Conservation (phyloP, 1,284 basidiomycete genomes). For the Amylostereum chailletii region DNA sequence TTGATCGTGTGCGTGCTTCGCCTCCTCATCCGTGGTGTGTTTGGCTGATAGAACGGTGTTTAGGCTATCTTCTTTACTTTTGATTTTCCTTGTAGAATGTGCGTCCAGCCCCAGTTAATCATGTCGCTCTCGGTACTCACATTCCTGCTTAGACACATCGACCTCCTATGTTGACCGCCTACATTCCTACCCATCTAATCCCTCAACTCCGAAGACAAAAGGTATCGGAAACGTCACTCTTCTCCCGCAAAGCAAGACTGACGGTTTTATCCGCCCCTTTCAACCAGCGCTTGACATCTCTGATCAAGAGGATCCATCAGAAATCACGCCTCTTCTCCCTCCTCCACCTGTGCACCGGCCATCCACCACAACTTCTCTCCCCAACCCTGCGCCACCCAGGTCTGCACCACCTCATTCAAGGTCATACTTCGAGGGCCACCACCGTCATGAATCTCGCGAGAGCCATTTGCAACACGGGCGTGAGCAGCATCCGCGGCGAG, state of each 20-base stretch:
- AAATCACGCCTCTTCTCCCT: conserved; percentile 8
- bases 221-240: conserved; percentile 1
- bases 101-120: conserved; percentile 15
- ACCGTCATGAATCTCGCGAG: conserved; percentile 31
- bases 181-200: conserved; percentile 47
- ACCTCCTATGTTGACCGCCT: conserved; percentile 64
- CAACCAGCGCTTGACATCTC: too few species aligned
- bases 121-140: background rate
- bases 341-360: background rate
- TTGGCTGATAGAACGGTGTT: conserved; percentile 4
- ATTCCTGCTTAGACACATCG: conserved; percentile 43
- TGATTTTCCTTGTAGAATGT: conserved; percentile 76
- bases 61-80: conserved; percentile 54
- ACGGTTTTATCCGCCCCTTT: too few species aligned
- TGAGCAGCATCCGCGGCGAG: background rate
- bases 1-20: conserved; percentile 53
- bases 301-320: background rate
- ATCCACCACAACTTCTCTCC: background rate
- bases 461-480: conserved; percentile 25
- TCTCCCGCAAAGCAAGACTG: too few species aligned
- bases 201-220: conserved; percentile 30
- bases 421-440: conserved; percentile 27
- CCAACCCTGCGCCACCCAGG: background rate
- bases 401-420: conserved; percentile 1
- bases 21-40: background rate